Base-by-base conservation (phyloP, 768 basidiomycete species). In the Rhizopogon roseolus region DNA sequence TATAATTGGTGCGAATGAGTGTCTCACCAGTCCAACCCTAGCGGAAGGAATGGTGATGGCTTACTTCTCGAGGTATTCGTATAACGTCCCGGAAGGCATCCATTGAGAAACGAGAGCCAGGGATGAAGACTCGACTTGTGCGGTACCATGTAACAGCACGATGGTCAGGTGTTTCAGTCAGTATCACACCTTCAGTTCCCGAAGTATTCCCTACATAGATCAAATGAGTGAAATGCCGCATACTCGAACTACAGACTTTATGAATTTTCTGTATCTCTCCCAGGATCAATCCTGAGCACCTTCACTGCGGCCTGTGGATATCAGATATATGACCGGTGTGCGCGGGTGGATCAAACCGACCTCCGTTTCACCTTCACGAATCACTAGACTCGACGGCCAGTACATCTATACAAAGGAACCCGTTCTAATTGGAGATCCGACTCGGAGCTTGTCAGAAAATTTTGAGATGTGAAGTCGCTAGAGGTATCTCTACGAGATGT, bases 121-220 rank as follows among this genome's bases (percentile, higher is more conserved):
- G 16, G 16, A 38, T 38, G 37, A 14, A 38, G 4, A 14, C 1
- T 38, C 37, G 37, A 38, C 62, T 22, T 39, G 51, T 14, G 57
- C 39, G 9, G 53, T 43, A 13, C 64, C 61, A 28, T 43, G 52
- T 19, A 63, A 55, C 6, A 55, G 57, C 4, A 65, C 37, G 16
- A 65, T 52, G 49, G 63, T 65, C 16, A 38, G 39, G 50, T 62
- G 60, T 9, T 41, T 16, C n/a, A 65, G 53, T 34, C 43, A 7
- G 17, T 41, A 48, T 62, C 64, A 65, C 25, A 62, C 62, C 25
- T 49, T 49, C 16, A 65, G 46, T 50, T 64, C 62, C 10, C 57
- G 59, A 25, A 53, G 52, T 19, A 64, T 41, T 34, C 52, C 17
- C 62, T 64, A 37, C 29, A 32, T 38, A 16, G 37, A n/a, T 5